Conservation (phyloP, 305 asterid species). For the Petunia hybrid region DNA sequence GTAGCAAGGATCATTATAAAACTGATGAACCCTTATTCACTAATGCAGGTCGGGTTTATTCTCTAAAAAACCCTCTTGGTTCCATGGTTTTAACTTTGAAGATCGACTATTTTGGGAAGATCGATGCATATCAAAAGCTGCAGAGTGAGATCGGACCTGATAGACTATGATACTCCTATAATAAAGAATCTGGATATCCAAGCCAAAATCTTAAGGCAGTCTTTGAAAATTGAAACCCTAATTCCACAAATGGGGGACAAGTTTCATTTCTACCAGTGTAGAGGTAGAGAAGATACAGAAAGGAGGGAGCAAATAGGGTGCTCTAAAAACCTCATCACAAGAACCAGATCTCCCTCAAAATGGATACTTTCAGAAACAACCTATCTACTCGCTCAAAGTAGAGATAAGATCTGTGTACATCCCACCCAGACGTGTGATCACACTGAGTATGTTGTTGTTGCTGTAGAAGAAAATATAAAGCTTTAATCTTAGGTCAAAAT, state of each 20-base stretch:
- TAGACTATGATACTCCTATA: background rate
- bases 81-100: background rate
- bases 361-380: no score
- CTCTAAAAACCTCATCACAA: no score
- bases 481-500: background rate
- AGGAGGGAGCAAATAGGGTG: no score
- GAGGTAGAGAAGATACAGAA: no score
- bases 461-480: background rate
- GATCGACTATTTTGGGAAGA: background rate
- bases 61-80: background rate
- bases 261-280: background rate
- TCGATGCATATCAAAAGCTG: background rate
- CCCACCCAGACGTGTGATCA: no score
- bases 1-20: background rate
- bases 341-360: no score
- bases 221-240: background rate
- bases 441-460: no score
- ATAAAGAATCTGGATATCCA: background rate
- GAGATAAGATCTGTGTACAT: no score
- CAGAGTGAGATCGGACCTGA: background rate
- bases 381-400: no score
- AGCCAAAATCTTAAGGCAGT: background rate
- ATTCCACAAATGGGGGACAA: background rate
- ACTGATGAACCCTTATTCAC: background rate
- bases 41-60: background rate